A percentile compares a stretch with the other conserved stretches of the same genome.
phyloP scores from a whole-genome alignment of 495 filamentous ascomycete genomes.

The Friedmanniomyces endolithicus region DNA sequence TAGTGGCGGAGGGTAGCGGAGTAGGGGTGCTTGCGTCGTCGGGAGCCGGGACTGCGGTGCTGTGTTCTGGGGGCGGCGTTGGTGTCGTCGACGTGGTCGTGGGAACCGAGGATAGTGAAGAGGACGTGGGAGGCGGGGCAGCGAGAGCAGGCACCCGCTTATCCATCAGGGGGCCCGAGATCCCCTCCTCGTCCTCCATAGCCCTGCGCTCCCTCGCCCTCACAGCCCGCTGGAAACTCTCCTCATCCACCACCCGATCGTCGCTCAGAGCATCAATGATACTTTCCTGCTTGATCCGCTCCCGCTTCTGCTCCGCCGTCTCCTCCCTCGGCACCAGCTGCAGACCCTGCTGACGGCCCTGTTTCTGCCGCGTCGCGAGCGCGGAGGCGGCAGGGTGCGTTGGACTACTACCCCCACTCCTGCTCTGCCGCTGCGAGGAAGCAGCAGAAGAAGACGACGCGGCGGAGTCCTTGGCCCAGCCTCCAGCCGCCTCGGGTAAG shows the following conservation, averaged over 20 bases:
- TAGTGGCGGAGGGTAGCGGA: too few relatives aligned
- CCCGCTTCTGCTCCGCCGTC: constrained; percentile 38
- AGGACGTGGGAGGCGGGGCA: neutral
- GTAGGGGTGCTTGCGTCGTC: too few relatives aligned
- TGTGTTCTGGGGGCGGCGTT: too few relatives aligned
- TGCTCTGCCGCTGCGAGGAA: too few relatives aligned
- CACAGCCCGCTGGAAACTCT: constrained; percentile 48
- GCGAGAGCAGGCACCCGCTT: neutral
- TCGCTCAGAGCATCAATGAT: constrained; percentile 52
- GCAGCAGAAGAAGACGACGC: too few relatives aligned
- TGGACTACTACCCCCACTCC: neutral
- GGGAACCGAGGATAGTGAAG: too few relatives aligned
- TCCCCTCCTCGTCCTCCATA: constrained; percentile 35
- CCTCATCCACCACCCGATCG: constrained; percentile 52
- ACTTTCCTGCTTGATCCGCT: constrained; percentile 49
- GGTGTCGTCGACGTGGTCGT: too few relatives aligned
- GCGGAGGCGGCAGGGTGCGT: neutral
- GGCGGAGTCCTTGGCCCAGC: constrained; percentile 15
- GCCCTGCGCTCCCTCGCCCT: constrained; percentile 44
- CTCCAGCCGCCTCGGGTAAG: constrained; percentile 34
- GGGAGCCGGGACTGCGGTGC: too few relatives aligned
- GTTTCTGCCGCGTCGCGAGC: constrained; percentile 1
- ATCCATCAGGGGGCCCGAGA: constrained; percentile 18
- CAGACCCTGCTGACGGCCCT: constrained; percentile 33
- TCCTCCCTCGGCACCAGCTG: constrained; percentile 38